Evolutionary conservation across 768 basidiomycete species (phyloP).

Genomic region (Tricholoma sp.): DNA sequence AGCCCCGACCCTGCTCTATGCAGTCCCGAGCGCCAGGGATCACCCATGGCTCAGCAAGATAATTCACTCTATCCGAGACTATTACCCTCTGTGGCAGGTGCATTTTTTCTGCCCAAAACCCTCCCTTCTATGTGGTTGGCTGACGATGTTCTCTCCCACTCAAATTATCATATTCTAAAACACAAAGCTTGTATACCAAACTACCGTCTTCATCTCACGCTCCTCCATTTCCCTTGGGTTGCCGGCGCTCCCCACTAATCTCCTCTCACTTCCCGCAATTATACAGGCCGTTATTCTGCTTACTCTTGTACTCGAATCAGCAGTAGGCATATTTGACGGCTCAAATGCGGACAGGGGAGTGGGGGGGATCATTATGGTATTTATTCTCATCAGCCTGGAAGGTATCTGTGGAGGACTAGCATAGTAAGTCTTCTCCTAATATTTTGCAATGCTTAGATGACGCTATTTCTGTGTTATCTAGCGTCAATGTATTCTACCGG

Average conservation of each 20-base stretch:
- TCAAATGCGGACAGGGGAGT: slow-evolving; percentile 30
- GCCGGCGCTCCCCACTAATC: slow-evolving; percentile 63
- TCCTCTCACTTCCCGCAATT: slow-evolving; percentile 74
- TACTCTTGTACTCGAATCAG: slow-evolving; percentile 60
- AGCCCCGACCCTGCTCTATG: slow-evolving; percentile 72
- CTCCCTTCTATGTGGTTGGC: neutral
- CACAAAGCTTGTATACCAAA: slow-evolving; percentile 79
- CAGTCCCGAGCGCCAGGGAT: slow-evolving; percentile 50
- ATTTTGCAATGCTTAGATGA: neutral
- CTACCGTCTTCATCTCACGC: slow-evolving; percentile 89
- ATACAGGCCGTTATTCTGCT: slow-evolving; percentile 66
- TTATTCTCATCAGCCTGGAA: slow-evolving; percentile 78
- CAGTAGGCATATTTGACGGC: slow-evolving; percentile 52
- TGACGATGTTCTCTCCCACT: neutral
- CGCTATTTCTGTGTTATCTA: slow-evolving; percentile 18
- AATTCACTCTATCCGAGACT: slow-evolving; percentile 72
- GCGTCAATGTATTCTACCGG: slow-evolving; percentile 84
- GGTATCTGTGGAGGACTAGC: slow-evolving; percentile 91
- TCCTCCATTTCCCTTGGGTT: slow-evolving; percentile 85
- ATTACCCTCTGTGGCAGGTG: slow-evolving; percentile 83
- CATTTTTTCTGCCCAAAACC: slow-evolving; percentile 12
- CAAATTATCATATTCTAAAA: neutral
- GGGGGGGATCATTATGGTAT: slow-evolving; percentile 58
- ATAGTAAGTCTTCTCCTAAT: slow-evolving; percentile 53
- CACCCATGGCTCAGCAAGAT: slow-evolving; percentile 54